Conservation (phyloP, 805 yeast genomes). For the Tetrapisispora namnaoensis region DNA sequence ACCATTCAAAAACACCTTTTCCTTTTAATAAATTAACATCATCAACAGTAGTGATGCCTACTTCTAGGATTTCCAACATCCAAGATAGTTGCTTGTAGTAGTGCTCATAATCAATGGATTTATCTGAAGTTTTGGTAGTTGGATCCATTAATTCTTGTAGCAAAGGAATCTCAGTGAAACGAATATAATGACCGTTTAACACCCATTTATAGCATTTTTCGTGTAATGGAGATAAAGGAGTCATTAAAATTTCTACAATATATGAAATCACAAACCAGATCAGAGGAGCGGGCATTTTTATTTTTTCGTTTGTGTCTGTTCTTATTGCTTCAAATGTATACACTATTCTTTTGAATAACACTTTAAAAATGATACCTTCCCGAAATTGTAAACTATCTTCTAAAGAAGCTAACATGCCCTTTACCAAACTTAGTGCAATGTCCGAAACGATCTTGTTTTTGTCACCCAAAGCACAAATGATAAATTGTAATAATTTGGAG, state of each 20-base stretch:
- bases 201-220: slow-evolving; percentile 64
- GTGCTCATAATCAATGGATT: slow-evolving; percentile 26
- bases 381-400: slow-evolving; percentile 38
- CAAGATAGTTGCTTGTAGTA: slow-evolving; percentile 55
- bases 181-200: slow-evolving; percentile 35
- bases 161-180: slow-evolving; percentile 37
- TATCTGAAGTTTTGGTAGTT: slow-evolving; percentile 8
- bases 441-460: slow-evolving; percentile 17
- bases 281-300: slow-evolving; percentile 33
- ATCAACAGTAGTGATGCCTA: slow-evolving; percentile 36
- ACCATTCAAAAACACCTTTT: slow-evolving; percentile 58
- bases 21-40: slow-evolving; percentile 48
- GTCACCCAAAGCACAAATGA: slow-evolving; percentile 34
- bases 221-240: slow-evolving; percentile 67
- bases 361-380: slow-evolving; percentile 46
- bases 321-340: slow-evolving; percentile 24
- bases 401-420: slow-evolving; percentile 36
- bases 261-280: slow-evolving; percentile 48
- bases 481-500: slow-evolving; percentile 42
- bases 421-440: slow-evolving; percentile 37
- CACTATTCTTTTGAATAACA: slow-evolving; percentile 38
- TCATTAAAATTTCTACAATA: slow-evolving; percentile 45
- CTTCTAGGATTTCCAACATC: slow-evolving; percentile 44
- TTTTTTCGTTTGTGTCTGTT: slow-evolving; percentile 9
- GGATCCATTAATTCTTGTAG: slow-evolving; percentile 26